These are phyloP conservation scores for Sclerotinia borealis DNA, from an alignment of 2,329 filamentous ascomycete genomes.

Conservation along the genomic window DNA sequence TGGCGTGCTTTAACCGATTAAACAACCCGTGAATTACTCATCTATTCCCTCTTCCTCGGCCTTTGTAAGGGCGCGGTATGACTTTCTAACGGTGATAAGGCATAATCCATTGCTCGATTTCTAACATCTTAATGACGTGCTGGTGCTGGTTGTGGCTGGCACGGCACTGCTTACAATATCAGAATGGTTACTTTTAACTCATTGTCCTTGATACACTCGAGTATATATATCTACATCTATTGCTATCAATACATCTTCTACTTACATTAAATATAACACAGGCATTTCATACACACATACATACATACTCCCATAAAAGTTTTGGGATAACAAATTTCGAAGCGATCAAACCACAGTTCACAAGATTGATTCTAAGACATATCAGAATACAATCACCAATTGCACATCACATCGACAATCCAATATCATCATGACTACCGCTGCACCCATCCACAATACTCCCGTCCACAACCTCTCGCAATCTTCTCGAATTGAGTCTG, in stretches of 20 bases:
- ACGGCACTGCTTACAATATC: not conserved
- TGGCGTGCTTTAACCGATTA: too few relatives aligned
- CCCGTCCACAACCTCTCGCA: conserved; percentile 37
- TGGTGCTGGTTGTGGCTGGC: not conserved
- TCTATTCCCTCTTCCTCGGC: not conserved
- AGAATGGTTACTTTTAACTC: not conserved
- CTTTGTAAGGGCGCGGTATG: not conserved
- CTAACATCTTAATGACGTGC: conserved; percentile 12
- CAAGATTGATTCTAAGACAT: not conserved
- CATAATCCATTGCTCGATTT: conserved; percentile 5
- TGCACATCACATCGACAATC: not conserved
- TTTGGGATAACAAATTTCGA: not conserved
- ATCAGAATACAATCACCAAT: not conserved
- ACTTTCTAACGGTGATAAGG: not conserved
- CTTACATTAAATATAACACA: not conserved
- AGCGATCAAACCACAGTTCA: not conserved
- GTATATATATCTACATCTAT: not conserved
- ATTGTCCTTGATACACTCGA: not conserved
- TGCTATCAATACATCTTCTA: not conserved
- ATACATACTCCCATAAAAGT: not conserved
- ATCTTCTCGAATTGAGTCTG: conserved; percentile 25
- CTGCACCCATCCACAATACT: conserved; percentile 33
- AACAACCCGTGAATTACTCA: not conserved
- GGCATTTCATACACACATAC: not conserved
- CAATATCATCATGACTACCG: conserved; percentile 37